Evolutionary conservation across 1,284 basidiomycete species (phyloP), one percentile per base, ranked within the genome.

Genomic region (Trichosporon faecale): DNA sequence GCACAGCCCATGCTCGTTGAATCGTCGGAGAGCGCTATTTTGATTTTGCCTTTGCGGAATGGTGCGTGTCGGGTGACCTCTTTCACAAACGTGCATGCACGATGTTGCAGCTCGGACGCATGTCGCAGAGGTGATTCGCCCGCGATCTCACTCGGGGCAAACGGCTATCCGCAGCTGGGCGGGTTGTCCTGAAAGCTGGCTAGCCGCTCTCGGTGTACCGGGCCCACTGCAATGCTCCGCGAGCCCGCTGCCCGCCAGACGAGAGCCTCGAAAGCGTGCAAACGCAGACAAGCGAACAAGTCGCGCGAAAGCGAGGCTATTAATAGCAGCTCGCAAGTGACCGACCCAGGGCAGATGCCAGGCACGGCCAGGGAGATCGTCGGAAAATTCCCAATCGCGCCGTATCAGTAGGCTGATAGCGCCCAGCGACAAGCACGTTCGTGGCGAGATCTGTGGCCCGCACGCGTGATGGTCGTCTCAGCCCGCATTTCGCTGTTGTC

Each of bases 231-330:
- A 44, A 7, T 44, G 40, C 40, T 44, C 40, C 18, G 40, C 18
- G 40, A 44, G 40, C 40, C 18, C 40, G 40, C 40, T 44, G 40
- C 40, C 40, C 40, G 40, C 40, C 37, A 2, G 31, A 9, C 31
- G n/a, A n/a, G n/a, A n/a, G n/a, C n/a, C n/a, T n/a, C n/a, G n/a
- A n/a, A 14, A 37, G 35, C 35, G 14, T 37, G 35, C 6, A 16
- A n/a, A n/a, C n/a, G 57, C 57, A 61, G 18, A 7, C 57, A 61
- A 31, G 29, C 57, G 57, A 61, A 61, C 57, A 61, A 31, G 27
- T n/a, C 49, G 27, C 57, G 57, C 14, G 7, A n/a, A 31, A n/a
- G 25, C 57, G 18, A 31, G 16, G 57, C 29, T 61, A 61, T 61
- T 61, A n/a, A 25, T 61, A 31, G 57, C 27, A 8, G 8, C 52